Conservation (phyloP, 495 filamentous ascomycete species). For the Rhizodiscina lignyota region DNA sequence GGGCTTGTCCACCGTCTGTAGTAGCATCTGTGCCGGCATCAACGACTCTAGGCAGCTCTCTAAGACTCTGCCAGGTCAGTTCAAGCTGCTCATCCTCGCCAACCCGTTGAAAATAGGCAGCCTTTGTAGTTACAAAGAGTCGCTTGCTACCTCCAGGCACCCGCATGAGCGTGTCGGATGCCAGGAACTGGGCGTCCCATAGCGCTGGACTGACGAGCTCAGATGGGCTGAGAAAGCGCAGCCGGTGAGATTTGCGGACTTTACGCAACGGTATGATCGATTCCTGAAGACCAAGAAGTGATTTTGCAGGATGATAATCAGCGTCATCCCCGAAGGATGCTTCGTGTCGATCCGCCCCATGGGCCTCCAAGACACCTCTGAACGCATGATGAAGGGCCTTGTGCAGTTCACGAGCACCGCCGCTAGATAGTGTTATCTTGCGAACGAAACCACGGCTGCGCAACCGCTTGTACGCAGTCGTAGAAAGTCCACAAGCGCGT, state of each 20-base stretch:
- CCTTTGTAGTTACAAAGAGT: slow-evolving; percentile 48
- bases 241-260: slow-evolving; percentile 44
- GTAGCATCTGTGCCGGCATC: slow-evolving; percentile 4
- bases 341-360: too few relatives aligned
- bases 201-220: slow-evolving; percentile 50
- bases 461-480: slow-evolving; percentile 41
- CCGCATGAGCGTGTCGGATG: slow-evolving; percentile 46
- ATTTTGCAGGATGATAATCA: slow-evolving; percentile 5
- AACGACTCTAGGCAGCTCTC: slow-evolving; percentile 38
- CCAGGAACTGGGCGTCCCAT: slow-evolving; percentile 51
- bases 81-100: slow-evolving; percentile 24
- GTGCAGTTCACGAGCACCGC: slow-evolving; percentile 44
- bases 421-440: slow-evolving; percentile 33
- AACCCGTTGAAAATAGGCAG: slow-evolving; percentile 40
- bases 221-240: slow-evolving; percentile 44
- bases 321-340: slow-evolving; percentile 2
- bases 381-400: slow-evolving; percentile 41
- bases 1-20: slow-evolving; percentile 23
- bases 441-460: slow-evolving; percentile 50
- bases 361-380: slow-evolving; percentile 23
- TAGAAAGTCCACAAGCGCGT: slow-evolving; percentile 37
- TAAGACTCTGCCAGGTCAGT: slow-evolving; percentile 46
- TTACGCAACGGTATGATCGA: slow-evolving; percentile 55
- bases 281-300: slow-evolving; percentile 27
- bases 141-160: slow-evolving; percentile 32